Evolutionary conservation across 169 alveolate genomes (phyloP).

Genomic region (Sarcocystis neurona): DNA sequence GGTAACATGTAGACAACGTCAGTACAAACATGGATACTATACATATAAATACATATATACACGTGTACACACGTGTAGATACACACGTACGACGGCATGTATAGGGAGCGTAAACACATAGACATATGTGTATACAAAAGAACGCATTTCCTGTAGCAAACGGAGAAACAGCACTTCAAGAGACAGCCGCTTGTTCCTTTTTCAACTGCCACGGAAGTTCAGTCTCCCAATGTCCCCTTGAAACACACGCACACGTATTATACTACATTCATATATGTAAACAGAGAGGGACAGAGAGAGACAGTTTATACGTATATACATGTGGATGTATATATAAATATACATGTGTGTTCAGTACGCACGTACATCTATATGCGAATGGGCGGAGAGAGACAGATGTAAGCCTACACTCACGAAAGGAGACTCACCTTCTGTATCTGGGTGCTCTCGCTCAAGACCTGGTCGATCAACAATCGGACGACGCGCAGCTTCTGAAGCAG

Average conservation of each 20-base stretch:
- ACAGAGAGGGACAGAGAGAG: background rate
- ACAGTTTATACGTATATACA: background rate
- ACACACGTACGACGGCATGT: no score
- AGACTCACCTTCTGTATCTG: conserved; percentile 31
- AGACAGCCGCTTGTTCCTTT: no score
- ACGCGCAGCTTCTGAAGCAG: conserved; percentile 26
- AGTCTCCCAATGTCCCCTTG: no score
- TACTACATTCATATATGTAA: background rate
- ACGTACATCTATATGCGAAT: background rate
- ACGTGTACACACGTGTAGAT: no score
- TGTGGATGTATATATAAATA: background rate
- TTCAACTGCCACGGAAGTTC: no score
- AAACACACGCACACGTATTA: background rate
- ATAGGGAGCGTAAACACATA: no score
- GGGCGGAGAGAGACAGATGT: background rate
- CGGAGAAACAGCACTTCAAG: no score
- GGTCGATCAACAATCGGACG: conserved; percentile 27
- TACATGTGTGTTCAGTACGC: background rate
- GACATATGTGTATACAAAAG: no score
- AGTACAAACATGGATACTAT: no score
- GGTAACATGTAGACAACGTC: no score
- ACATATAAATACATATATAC: no score
- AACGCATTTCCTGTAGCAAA: no score
- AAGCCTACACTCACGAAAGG: background rate
- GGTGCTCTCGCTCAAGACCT: conserved; percentile 35